Evolutionary conservation across 352 stramenopile genomes (phyloP), one percentile per base, ranked within the genome.

Genomic region (Peronospora farinosa): DNA sequence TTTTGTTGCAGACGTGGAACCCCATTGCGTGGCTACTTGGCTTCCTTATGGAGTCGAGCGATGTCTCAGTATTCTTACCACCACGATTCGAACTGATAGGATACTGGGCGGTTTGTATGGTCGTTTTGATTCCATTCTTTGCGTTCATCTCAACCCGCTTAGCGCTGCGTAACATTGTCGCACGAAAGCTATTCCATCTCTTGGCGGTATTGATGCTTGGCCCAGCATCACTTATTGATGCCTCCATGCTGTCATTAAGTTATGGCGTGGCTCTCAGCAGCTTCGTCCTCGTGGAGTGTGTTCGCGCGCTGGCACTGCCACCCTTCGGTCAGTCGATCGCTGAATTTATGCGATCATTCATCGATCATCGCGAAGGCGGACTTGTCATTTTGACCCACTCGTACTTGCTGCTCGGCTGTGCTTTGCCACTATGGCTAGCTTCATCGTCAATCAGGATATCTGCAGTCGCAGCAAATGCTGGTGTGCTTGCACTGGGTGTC

Each of bases 171-270:
- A 77, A 80, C 25, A 92, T 92, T 51, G 64, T 92, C 21, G 73
- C 82, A 15, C 61, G 79, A 40, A 92, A 92, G 56, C 62, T 91
- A 3, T 92, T 90, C 48, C 82, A 92, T 54, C 41, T 78, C n/a
- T 73, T 90, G 7, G 74, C 83, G 8, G 82, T 91, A 9, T 7
- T 86, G 17, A 84, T 92, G 77, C 84, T 92, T 35, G 66, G 86
- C 2, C 79, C 82, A 9, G 77, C 76, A 43, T 86, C 63, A 16
- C 69, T 78, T 21, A 21, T 61, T 7, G 72, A 84, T 12, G 40
- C 63, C 3, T 40, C 75, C 16, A 86, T 90, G 69, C 65, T 92
- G 6, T 65, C 65, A 11, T 60, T 92, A n/a, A 90, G 78, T 42
- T 90, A 90, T 49, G 79, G 78, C 13, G 76, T 90, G 7, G 81